These are phyloP conservation scores for Didymella glomerata DNA, from an alignment of 2,329 filamentous ascomycete genomes.

Conservation along the genomic window DNA sequence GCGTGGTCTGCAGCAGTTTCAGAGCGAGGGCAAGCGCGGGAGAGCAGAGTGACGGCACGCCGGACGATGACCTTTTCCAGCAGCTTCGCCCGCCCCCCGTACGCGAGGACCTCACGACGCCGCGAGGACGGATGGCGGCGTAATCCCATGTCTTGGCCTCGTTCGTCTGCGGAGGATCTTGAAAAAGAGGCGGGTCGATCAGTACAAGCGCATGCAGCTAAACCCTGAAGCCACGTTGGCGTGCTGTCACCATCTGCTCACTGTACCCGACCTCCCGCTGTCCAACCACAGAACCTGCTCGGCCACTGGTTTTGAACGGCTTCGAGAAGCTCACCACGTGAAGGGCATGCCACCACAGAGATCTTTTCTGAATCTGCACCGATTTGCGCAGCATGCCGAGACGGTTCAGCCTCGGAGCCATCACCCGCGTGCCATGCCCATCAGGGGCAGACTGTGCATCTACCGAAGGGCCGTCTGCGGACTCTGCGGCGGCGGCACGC, in stretches of 20 bases:
- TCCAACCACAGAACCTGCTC: slow-evolving; percentile 24
- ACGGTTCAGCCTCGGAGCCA: slow-evolving; percentile 16
- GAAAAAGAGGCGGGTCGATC: slow-evolving; percentile 51
- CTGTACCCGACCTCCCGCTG: slow-evolving; percentile 35
- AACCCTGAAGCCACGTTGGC: slow-evolving; percentile 52
- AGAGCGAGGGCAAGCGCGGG: slow-evolving; percentile 47
- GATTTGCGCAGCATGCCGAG: slow-evolving; percentile 19
- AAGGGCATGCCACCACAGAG: slow-evolving; percentile 28
- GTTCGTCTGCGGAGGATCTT: slow-evolving; percentile 51
- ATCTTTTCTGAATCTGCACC: slow-evolving; percentile 16
- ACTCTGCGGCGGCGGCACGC: slow-evolving; percentile 23
- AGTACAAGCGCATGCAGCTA: slow-evolving; percentile 52
- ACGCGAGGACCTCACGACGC: slow-evolving; percentile 42
- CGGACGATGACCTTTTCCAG: slow-evolving; percentile 42
- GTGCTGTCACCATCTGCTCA: slow-evolving; percentile 38
- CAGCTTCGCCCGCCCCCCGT: slow-evolving; percentile 42
- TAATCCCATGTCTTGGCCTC: slow-evolving; percentile 41
- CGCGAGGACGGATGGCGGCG: slow-evolving; percentile 48
- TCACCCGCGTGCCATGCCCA: slow-evolving; percentile 23
- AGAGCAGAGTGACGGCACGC: slow-evolving; percentile 35
- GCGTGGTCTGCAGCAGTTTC: slow-evolving; percentile 43
- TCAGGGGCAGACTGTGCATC: slow-evolving; percentile 28
- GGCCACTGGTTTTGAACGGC: slow-evolving; percentile 18
- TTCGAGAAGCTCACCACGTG: slow-evolving; percentile 38
- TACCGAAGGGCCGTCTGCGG: slow-evolving; percentile 30